Base-by-base conservation (phyloP, 768 basidiomycete species). In the Podaxis mareebaensis region DNA sequence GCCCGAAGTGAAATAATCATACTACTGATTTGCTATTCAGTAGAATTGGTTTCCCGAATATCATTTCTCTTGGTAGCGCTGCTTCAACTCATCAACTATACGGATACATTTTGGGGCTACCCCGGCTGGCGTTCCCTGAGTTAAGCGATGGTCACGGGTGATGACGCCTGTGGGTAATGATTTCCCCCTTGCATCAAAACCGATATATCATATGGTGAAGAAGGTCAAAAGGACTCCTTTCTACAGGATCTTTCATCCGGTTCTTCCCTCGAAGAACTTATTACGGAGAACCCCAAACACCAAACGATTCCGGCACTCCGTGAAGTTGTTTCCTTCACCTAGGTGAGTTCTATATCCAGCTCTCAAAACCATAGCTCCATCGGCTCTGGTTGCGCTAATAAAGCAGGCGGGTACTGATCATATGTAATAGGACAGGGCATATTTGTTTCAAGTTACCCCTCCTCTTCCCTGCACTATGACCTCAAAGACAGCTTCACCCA, bases 81-180 rank as follows among this genome's bases (percentile, higher is more conserved):
- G 8, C 42, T 6, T 4, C 42, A 17, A 3, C 17, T 44, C 42
- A 20, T 20, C 44, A 17, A 17, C 6, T 2, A 17, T n/a, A 10
- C n/a, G 44, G 44, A 20, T 10, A 46, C 7, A 46, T 20, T 10
- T 46, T 1, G 10, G 7, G n/a, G n/a, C 17, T 46, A n/a, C 44
- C 44, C 44, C 44, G 1, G 44, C 44, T 2, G n/a, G 44, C 20
- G 20, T n/a, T 20, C 44, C 42, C 4, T 44, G 42, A 56, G 5
- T 33, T n/a, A 17, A 38, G 28, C 58, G 46, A 59, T 11, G 33
- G n/a, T 59, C 58, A 59, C 58, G 46, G 48, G 58, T 59, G 28
- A 22, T 38, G 44, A 51, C 58, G 46, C 48, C 48, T 59, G 58
- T 59, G 58, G 58, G 58, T 59, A 59, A 59, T n/a, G n/a, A 2